Conservation (phyloP, 768 basidiomycete genomes). For the Suillus sp. region DNA sequence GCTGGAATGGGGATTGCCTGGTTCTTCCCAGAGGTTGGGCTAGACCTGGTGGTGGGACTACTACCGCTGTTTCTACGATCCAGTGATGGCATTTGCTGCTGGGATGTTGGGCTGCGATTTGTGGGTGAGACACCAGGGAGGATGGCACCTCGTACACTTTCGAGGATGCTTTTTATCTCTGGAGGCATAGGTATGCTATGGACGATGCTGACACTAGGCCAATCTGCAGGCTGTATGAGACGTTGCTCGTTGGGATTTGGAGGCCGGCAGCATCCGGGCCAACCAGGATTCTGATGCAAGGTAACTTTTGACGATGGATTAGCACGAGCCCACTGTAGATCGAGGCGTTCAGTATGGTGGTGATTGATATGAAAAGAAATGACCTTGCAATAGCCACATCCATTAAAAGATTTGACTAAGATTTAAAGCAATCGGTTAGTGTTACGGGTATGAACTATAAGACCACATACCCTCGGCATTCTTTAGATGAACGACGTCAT, state of each 20-base stretch:
- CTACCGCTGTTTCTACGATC: conserved; percentile 52
- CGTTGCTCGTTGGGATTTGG: conserved; percentile 61
- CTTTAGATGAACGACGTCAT: conserved; percentile 77
- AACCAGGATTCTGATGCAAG: conserved; percentile 71
- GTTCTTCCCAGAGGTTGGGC: conserved; percentile 43
- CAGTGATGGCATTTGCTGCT: conserved; percentile 31
- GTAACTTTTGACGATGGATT: conserved; percentile 55
- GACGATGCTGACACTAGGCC: conserved; percentile 76
- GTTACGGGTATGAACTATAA: conserved; percentile 3
- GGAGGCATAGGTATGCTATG: conserved; percentile 74
- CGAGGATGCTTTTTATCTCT: conserved; percentile 69
- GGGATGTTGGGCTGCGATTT: conserved; percentile 37
- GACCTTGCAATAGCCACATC: conserved; percentile 92
- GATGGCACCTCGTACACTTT: conserved; percentile 47
- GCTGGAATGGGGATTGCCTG: conserved; percentile 36
- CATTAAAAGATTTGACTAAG: conserved; percentile 78
- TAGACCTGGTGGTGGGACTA: conserved; percentile 26
- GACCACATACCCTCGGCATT: conserved; percentile 78
- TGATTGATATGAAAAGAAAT: conserved; percentile 21
- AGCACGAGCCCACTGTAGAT: conserved; percentile 67
- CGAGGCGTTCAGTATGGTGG: conserved; percentile 29
- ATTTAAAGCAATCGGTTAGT: conserved; percentile 22
- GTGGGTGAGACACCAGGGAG: conserved; percentile 31
- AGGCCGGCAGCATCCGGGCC: conserved; percentile 89
- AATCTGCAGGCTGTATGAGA: conserved; percentile 71